phyloP scores from a whole-genome alignment of 2,329 filamentous ascomycete genomes.

The Talaromyces sp. region DNA sequence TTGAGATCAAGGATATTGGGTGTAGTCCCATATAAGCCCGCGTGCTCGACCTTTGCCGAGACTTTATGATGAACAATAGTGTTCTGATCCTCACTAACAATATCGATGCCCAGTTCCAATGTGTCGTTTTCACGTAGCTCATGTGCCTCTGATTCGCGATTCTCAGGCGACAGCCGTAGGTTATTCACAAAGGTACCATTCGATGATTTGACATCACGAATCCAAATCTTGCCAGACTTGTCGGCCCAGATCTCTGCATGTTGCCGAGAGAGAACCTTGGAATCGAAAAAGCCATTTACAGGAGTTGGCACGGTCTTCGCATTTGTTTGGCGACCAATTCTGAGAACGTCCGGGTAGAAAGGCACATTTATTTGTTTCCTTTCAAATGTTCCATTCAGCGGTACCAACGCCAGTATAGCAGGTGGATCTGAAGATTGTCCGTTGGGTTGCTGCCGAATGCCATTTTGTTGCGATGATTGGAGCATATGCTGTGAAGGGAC shows the following conservation, averaged over 20 bases:
- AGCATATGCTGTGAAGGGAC: constrained; percentile 70
- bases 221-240: constrained; percentile 84
- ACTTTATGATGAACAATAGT: constrained; percentile 99
- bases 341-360: constrained; percentile 87
- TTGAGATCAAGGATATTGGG: constrained; percentile 84
- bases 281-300: constrained; percentile 94
- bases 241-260: constrained; percentile 96
- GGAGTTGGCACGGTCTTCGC: constrained; percentile 91
- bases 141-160: constrained; percentile 93
- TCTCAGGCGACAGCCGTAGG: constrained; percentile 84
- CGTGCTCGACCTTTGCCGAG: constrained; percentile 93
- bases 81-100: constrained; percentile 97
- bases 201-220: constrained; percentile 95
- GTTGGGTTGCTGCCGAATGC: constrained; percentile 46
- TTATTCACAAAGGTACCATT: constrained; percentile 99
- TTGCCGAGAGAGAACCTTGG: constrained; percentile 92
- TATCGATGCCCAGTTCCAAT: constrained; percentile 94
- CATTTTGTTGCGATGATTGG: constrained; percentile 66
- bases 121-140: constrained; percentile 90
- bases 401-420: constrained; percentile 81
- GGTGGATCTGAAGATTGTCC: constrained; percentile 61
- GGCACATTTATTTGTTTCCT: constrained; percentile 94
- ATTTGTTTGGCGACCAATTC: constrained; percentile 95
- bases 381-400: constrained; percentile 95
- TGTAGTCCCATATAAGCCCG: constrained; percentile 72